phyloP scores from a whole-genome alignment of 805 yeast genomes.

The Komagataella pseudopastoris region DNA sequence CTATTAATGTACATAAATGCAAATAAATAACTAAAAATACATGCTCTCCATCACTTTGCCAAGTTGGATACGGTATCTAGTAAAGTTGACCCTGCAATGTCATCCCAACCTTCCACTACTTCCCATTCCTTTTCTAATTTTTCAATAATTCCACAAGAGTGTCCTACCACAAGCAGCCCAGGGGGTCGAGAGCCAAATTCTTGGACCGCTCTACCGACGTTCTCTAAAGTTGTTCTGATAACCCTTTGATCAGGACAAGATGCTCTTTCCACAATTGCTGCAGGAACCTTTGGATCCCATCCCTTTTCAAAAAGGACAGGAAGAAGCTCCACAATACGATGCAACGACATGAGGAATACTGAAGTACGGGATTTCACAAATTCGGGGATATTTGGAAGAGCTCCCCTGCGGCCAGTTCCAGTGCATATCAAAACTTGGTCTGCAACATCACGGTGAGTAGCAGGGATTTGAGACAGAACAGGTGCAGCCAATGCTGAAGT shows the following conservation, averaged over 20 bases:
- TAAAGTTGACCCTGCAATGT: not conserved
- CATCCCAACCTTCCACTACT: constrained; percentile 30
- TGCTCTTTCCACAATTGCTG: constrained; percentile 81
- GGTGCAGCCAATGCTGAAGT: constrained; percentile 88
- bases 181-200: constrained; percentile 85
- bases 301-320: constrained; percentile 29
- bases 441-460: constrained; percentile 84
- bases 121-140: constrained; percentile 21
- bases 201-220: constrained; percentile 62
- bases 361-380: constrained; percentile 66
- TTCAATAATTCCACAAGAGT: constrained; percentile 49
- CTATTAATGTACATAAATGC: not conserved
- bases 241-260: constrained; percentile 89
- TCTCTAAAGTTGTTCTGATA: constrained; percentile 54
- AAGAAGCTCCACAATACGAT: constrained; percentile 49
- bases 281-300: constrained; percentile 68
- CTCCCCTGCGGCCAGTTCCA: constrained; percentile 87
- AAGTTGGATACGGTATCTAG: not conserved
- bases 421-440: constrained; percentile 91
- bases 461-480: constrained; percentile 68
- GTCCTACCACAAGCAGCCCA: constrained; percentile 74
- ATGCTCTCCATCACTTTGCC: not conserved
- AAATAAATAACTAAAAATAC: no score
- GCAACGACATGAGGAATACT: constrained; percentile 81
- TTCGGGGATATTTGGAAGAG: constrained; percentile 64